Evolutionary conservation across 78 protist genomes (phyloP).

Genomic region (Mantamonas sphyraenae): DNA sequence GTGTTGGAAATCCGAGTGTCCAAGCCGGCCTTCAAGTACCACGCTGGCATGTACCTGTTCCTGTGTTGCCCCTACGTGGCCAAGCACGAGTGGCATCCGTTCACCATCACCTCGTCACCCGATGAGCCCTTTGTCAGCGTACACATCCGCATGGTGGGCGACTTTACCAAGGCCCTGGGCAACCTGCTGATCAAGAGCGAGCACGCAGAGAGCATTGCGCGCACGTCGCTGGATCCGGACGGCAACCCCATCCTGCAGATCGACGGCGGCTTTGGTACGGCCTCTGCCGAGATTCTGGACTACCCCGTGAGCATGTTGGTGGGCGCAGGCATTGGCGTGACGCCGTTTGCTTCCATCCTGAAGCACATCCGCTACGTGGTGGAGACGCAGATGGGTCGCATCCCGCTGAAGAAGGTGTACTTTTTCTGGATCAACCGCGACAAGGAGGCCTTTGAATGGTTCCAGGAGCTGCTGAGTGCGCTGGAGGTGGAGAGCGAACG

Average conservation of each 20-base stretch:
- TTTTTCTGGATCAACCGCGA: slow-evolving; percentile 70
- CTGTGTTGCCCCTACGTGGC: slow-evolving; percentile 65
- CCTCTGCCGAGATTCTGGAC: slow-evolving; percentile 54
- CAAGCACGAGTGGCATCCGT: slow-evolving; percentile 83
- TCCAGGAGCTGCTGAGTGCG: slow-evolving; percentile 30
- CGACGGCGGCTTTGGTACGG: slow-evolving; percentile 88
- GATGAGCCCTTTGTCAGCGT: slow-evolving; percentile 58
- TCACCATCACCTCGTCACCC: slow-evolving; percentile 82
- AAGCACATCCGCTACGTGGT: slow-evolving; percentile 48
- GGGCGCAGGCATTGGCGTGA: slow-evolving; percentile 77
- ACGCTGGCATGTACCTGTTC: slow-evolving; percentile 82
- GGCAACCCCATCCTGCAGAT: slow-evolving; percentile 53
- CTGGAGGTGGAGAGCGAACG: slow-evolving; percentile 36
- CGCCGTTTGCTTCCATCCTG: slow-evolving; percentile 83
- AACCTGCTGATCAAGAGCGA: background rate
- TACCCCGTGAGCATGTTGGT: slow-evolving; percentile 38
- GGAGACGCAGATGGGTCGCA: background rate
- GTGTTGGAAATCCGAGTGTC: slow-evolving; percentile 60
- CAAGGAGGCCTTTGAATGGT: slow-evolving; percentile 65
- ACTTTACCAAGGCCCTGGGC: slow-evolving; percentile 5
- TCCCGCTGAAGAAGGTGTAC: slow-evolving; percentile 41
- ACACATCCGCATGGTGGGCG: slow-evolving; percentile 71
- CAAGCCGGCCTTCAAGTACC: slow-evolving; percentile 34
- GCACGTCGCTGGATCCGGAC: slow-evolving; percentile 7
- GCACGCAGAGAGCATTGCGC: background rate